Percentiles rank a stretch among this genome's conserved stretches.
These are phyloP conservation scores for Hansenula anomala DNA, from an alignment of 1,139 yeast genomes.

Conservation along the genomic window DNA sequence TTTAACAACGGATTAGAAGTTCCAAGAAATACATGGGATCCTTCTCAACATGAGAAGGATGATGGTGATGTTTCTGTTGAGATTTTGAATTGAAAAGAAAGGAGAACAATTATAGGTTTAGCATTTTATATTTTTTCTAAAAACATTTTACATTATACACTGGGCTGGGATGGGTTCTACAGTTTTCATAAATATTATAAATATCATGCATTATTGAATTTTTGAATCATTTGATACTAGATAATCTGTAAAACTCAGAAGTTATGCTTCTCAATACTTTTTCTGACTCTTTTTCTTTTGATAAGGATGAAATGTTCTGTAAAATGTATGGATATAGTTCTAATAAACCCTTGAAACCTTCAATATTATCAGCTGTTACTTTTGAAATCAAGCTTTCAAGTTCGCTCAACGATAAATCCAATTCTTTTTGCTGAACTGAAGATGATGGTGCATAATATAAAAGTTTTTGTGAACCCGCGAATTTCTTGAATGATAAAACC, in stretches of 20 bases:
- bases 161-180: too few species aligned
- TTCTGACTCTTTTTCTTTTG: background rate
- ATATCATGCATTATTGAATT: too few species aligned
- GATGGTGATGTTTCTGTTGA: conserved; percentile 10
- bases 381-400: conserved; percentile 23
- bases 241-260: background rate
- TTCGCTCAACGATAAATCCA: conserved; percentile 32
- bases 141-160: too few species aligned
- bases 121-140: too few species aligned
- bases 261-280: background rate
- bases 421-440: conserved; percentile 44
- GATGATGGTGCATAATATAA: conserved; percentile 51
- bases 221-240: background rate
- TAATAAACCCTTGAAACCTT: conserved; percentile 21
- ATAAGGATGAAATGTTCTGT: conserved; percentile 18
- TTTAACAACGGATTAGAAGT: conserved; percentile 1
- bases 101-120: too few species aligned
- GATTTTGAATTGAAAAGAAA: conserved; percentile 2
- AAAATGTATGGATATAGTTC: conserved; percentile 33
- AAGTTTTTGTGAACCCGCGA: conserved; percentile 46
- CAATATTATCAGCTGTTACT: conserved; percentile 10
- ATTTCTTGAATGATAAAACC: conserved; percentile 46
- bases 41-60: conserved; percentile 12
- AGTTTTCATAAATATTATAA: too few species aligned
- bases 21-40: conserved; percentile 19